A percentile compares a stretch with the other conserved stretches of the same genome.
Conservation (phyloP, 208 protist genomes). For the Crithidia expoeki region DNA sequence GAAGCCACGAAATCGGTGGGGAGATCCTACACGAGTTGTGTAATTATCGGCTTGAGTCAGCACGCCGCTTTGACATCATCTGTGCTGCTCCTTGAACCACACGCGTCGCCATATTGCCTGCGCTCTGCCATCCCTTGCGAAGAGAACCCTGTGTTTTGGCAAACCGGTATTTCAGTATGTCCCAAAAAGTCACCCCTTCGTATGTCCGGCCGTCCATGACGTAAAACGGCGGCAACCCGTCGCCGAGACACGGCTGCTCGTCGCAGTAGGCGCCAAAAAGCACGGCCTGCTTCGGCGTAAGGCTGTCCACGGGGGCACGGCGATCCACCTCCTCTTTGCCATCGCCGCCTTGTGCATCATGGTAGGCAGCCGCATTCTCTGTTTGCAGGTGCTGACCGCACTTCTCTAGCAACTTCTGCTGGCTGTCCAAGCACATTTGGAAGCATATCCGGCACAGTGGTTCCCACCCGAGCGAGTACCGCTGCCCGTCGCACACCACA, state of each 20-base stretch:
- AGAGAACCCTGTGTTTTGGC: conserved; percentile 28
- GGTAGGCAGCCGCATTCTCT: conserved; percentile 5
- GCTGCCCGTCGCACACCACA: conserved; percentile 35
- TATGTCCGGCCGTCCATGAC: conserved; percentile 17
- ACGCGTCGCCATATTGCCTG: conserved; percentile 16
- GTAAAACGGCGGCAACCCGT: conserved; percentile 36
- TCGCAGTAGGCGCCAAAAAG: conserved; percentile 34
- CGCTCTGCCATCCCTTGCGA: conserved; percentile 28
- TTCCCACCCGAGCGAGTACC: conserved; percentile 63
- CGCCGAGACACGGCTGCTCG: conserved; percentile 24
- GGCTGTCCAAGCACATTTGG: conserved; percentile 42
- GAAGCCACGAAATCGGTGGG: too few species aligned
- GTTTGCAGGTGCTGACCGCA: conserved; percentile 22
- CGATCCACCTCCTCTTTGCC: conserved; percentile 5
- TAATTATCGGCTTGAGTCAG: background rate
- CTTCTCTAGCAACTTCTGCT: conserved; percentile 25
- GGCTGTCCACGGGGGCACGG: conserved; percentile 7
- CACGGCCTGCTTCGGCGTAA: conserved; percentile 39
- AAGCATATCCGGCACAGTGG: conserved; percentile 63
- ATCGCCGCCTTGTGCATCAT: conserved; percentile 3
- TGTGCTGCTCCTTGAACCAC: conserved; percentile 25
- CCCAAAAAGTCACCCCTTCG: conserved; percentile 25
- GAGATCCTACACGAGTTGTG: too few species aligned
- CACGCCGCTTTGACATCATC: conserved; percentile 15
- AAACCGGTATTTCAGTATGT: conserved; percentile 26